Evolutionary conservation across 495 filamentous ascomycete genomes (phyloP).

Genomic region (Penicillium soppii): DNA sequence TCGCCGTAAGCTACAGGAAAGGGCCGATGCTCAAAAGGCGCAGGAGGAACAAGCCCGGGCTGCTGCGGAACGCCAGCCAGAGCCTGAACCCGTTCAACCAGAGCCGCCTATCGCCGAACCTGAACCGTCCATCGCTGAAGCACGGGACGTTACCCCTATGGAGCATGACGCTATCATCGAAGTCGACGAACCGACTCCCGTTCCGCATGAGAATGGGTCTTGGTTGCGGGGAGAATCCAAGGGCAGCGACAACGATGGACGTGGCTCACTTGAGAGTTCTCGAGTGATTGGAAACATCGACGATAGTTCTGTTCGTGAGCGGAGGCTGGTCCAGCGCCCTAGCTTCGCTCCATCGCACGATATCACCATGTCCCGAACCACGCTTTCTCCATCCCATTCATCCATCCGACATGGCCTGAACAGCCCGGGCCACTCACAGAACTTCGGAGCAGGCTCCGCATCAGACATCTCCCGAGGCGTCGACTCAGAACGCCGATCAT

Average conservation of each 20-base stretch:
- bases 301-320: slow-evolving; percentile 38
- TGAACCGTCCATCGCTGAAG: slow-evolving; percentile 1
- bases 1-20: slow-evolving; percentile 64
- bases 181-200: slow-evolving; percentile 8
- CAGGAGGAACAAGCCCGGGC: slow-evolving; percentile 32
- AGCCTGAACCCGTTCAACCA: not conserved
- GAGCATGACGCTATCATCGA: not conserved
- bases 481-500: slow-evolving; percentile 43
- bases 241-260: slow-evolving; percentile 18
- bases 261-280: slow-evolving; percentile 35
- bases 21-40: slow-evolving; percentile 63
- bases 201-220: slow-evolving; percentile 22
- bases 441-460: slow-evolving; percentile 48
- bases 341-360: slow-evolving; percentile 44
- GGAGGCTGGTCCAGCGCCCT: slow-evolving; percentile 26
- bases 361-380: slow-evolving; percentile 52
- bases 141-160: not conserved
- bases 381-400: slow-evolving; percentile 56
- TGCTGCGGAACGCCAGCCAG: not conserved
- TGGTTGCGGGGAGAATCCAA: slow-evolving; percentile 37
- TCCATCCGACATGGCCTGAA: slow-evolving; percentile 50
- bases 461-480: slow-evolving; percentile 46
- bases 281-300: slow-evolving; percentile 38
- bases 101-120: not conserved
- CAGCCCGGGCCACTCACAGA: slow-evolving; percentile 55